Evolutionary conservation across 352 stramenopile genomes (phyloP), one percentile per base, ranked within the genome.

Genomic region (Phytophthora quininea): DNA sequence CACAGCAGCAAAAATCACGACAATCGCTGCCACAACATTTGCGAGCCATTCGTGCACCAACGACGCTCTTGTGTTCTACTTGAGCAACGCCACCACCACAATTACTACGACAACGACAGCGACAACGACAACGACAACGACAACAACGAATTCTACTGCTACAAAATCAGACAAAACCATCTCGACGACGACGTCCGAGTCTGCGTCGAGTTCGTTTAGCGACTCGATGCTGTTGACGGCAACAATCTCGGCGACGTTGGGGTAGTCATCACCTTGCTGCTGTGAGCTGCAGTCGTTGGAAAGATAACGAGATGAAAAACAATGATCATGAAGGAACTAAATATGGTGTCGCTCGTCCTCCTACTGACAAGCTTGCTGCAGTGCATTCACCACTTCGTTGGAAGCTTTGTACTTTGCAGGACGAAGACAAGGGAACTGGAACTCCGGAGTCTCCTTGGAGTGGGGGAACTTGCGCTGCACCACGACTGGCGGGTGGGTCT

Each of bases 391-490:
- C 5, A 79, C 71, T 3, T 84, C 69, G 54, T 91, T 91, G 3
- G 68, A 40, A 0, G 83, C 83, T 53, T 88, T 77, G 77, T 77
- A 88, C 30, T 69, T 76, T 10, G 76, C 61, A 33, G 77, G 70
- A 35, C 74, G 68, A 8, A 91, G 67, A 12, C 72, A 73, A 37
- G 83, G 83, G 42, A 91, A 91, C 61, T 91, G 83, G 48, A 80
- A 84, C 30, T 88, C 69, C 9, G 80, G 78, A 1, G 67, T 75
- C 56, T 91, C 80, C 4, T 30, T 63, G 19, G 83, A 85, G 19
- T 69, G 51, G 4, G 67, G 54, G 54, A 88, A 89, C 50, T 83
- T 79, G 40, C 68, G 43, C 37, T 77, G 59, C 0, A 91, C 64
- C 12, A 71, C 30, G 19, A 90, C 58, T 4, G 82, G 70, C 29